Percentiles rank a stretch among this genome's conserved stretches.
These are phyloP conservation scores for Anthracocystis panici-leucophaei DNA, from an alignment of 1,284 basidiomycete species.

Conservation along the genomic window DNA sequence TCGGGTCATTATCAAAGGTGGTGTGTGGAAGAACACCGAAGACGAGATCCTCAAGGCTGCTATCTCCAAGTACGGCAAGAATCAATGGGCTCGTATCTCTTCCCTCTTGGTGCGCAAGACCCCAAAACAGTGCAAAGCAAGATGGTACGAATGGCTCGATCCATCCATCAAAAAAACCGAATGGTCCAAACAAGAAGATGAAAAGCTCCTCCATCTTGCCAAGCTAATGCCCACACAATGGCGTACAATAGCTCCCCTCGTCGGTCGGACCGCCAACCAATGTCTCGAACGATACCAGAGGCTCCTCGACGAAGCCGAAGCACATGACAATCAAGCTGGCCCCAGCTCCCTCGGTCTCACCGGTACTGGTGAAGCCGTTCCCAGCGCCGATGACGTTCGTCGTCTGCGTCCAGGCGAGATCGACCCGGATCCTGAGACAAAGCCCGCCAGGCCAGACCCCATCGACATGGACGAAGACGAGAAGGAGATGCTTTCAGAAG, in stretches of 20 bases:
- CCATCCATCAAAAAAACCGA: slow-evolving; percentile 99
- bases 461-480: slow-evolving; percentile 99
- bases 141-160: slow-evolving; percentile 99
- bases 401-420: slow-evolving; percentile 94
- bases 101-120: slow-evolving; percentile 98
- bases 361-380: slow-evolving; percentile 82
- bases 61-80: slow-evolving; percentile 69
- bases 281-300: slow-evolving; percentile 99
- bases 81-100: slow-evolving; percentile 91
- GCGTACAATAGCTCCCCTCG: slow-evolving; percentile 98
- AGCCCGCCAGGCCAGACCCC: slow-evolving; percentile 96
- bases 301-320: slow-evolving; percentile 90
- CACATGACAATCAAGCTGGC: slow-evolving; percentile 54
- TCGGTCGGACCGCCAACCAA: slow-evolving; percentile 97
- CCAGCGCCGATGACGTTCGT: slow-evolving; percentile 89
- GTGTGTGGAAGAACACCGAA: slow-evolving; percentile 70
- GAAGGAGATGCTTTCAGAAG: slow-evolving; percentile 99
- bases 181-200: slow-evolving; percentile 85
- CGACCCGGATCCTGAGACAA: slow-evolving; percentile 98
- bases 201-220: slow-evolving; percentile 96
- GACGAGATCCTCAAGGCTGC: slow-evolving; percentile 70
- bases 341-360: slow-evolving; percentile 75
- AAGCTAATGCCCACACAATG: slow-evolving; percentile 99
- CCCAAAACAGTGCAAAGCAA: slow-evolving; percentile 98
- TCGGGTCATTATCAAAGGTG: slow-evolving; percentile 69